These are phyloP conservation scores for Ganoderma boninense DNA, from an alignment of 1,284 basidiomycete genomes.

Conservation along the genomic window DNA sequence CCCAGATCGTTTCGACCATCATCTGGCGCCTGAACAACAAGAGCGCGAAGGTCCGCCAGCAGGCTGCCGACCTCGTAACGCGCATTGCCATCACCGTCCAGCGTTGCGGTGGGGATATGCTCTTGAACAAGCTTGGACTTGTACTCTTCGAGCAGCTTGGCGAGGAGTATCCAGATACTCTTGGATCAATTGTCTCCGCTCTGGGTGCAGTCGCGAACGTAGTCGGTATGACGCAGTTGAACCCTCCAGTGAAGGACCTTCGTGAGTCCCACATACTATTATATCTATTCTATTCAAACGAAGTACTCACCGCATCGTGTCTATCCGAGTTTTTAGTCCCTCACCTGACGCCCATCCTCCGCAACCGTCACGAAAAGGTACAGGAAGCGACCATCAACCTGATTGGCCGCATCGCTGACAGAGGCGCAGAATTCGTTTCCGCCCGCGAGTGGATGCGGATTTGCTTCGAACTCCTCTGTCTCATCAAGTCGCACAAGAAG, in stretches of 20 bases:
- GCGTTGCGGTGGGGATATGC: conserved; percentile 96
- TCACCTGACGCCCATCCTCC: conserved; percentile 98
- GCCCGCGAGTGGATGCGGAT: conserved; percentile 99
- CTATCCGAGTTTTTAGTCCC: conserved; percentile 67
- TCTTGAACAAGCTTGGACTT: conserved; percentile 95
- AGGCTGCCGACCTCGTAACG: conserved; percentile 96
- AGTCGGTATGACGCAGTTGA: conserved; percentile 99
- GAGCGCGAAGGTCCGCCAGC: conserved; percentile 98
- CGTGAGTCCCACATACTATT: conserved; percentile 59
- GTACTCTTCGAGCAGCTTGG: conserved; percentile 99
- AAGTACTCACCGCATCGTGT: conserved; percentile 4
- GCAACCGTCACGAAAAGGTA: conserved; percentile 99
- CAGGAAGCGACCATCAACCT: conserved; percentile 99
- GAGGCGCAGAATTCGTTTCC: conserved; percentile 97
- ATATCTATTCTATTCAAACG: conserved; percentile 2
- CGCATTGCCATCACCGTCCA: conserved; percentile 97
- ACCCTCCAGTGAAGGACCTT: conserved; percentile 98
- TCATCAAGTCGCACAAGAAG: conserved; percentile 99
- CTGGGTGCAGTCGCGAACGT: conserved; percentile 99
- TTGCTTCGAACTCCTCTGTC: conserved; percentile 97
- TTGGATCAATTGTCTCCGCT: conserved; percentile 98
- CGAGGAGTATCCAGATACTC: conserved; percentile 98
- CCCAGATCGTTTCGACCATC: conserved; percentile 99
- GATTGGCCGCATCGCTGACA: conserved; percentile 99
- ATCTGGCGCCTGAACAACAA: conserved; percentile 99